Conservation (phyloP, 805 yeast species). For the Jamesozyma hellenica region DNA sequence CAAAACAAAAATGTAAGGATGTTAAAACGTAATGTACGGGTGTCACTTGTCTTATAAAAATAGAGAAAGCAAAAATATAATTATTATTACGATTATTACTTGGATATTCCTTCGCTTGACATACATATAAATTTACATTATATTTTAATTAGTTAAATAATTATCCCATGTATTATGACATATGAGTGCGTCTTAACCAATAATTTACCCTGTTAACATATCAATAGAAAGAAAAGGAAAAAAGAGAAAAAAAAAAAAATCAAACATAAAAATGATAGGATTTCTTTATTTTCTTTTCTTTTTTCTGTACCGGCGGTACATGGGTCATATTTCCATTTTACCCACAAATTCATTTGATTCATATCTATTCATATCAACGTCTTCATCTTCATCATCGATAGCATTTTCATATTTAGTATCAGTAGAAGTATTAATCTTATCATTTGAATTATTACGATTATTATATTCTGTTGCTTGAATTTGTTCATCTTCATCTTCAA, state of each 20-base stretch:
- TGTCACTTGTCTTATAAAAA: not conserved
- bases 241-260: no score
- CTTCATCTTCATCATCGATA: conserved; percentile 23
- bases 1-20: not conserved
- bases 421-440: not conserved
- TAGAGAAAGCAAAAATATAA: not conserved
- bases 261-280: no score
- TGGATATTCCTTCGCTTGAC: no score
- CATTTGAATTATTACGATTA: conserved; percentile 1
- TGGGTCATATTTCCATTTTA: conserved; percentile 28
- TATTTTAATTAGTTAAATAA: no score
- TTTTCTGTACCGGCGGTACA: no score
- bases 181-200: no score
- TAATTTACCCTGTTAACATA: no score
- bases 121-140: no score
- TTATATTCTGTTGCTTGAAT: not conserved
- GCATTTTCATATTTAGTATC: conserved; percentile 17
- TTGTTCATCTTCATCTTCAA: conserved; percentile 82
- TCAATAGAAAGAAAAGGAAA: no score
- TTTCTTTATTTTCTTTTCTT: no score
- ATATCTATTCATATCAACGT: conserved; percentile 19
- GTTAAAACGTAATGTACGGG: not conserved
- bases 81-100: not conserved
- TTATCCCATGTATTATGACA: no score
- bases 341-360: conserved; percentile 34